phyloP scores from a whole-genome alignment of 306 rosid genomes.

The Vigna radiata region DNA sequence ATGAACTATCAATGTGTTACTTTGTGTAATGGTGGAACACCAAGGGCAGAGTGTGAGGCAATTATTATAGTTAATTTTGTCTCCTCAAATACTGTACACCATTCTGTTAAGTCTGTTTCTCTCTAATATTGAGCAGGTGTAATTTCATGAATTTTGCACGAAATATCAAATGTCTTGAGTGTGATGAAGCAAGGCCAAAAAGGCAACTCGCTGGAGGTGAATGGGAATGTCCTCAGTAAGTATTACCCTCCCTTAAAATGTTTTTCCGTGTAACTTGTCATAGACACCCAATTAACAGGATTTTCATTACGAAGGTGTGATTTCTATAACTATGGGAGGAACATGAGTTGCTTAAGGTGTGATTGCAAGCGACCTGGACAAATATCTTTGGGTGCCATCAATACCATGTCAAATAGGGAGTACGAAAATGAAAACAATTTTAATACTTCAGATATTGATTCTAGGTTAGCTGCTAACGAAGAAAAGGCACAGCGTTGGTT shows the following conservation, averaged over 20 bases:
- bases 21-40: conserved; percentile 30
- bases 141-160: conserved; percentile 96
- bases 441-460: conserved; percentile 52
- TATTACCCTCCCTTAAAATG: conserved; percentile 35
- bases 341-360: conserved; percentile 80
- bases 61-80: conserved; percentile 4
- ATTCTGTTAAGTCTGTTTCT: conserved; percentile 24
- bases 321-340: conserved; percentile 83
- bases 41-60: conserved; percentile 5
- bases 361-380: conserved; percentile 90
- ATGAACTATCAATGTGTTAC: conserved; percentile 7
- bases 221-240: conserved; percentile 99
- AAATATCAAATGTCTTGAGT: conserved; percentile 84
- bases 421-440: conserved; percentile 50
- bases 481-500: conserved; percentile 97
- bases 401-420: conserved; percentile 45
- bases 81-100: conserved; percentile 5
- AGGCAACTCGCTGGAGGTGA: conserved; percentile 87
- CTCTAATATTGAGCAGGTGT: conserved; percentile 72
- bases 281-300: conserved; percentile 35
- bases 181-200: conserved; percentile 90
- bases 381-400: conserved; percentile 47
- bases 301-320: conserved; percentile 71
- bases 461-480: conserved; percentile 81
- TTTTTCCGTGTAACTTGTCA: conserved; percentile 30